Base-by-base conservation (phyloP, 345 rosid genomes). In the Cochlearia excelsa region DNA sequence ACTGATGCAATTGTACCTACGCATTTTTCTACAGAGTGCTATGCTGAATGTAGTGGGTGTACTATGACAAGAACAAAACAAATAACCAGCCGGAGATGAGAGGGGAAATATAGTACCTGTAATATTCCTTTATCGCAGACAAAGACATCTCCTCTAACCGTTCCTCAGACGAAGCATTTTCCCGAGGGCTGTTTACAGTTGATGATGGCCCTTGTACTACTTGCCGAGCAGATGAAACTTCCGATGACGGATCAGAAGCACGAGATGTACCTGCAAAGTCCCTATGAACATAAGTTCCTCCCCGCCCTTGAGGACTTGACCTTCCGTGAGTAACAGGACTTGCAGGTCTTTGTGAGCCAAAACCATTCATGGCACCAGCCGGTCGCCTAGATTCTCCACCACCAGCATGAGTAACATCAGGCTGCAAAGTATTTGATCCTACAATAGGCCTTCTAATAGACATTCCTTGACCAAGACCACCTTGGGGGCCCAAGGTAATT, bases 401-500 rank as follows among this genome's bases (percentile, higher is more conserved):
- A 33, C 72, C 54, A 45, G 64, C 54, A 9, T 78, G 66, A 65
- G 88, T 65, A 58, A 63, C 54, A 74, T 86, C 95, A 62, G 79
- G 66, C 28, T 74, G 26, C 54, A 70, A 52, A 69, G 74, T 11
- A 51, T 71, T 65, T 7, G 79, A 46, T 67, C 57, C 69, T 53
- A 68, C 67, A 35, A 81, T 68, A 9, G 80, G 68, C 67, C 86
- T 92, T 76, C 90, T 85, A 55, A 57, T 73, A 44, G 97, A 85
- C 90, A 93, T 84, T 61, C 96, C 95, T 70, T 86, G 81, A 30
- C 86, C 96, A 68, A 94, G 99, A 50, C 96, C 97, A 59, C 99
- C 99, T 74, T 94, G 99, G 40, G 99, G 99, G 2, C 92, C 97
- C 77, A 87, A 75, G 43, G 87, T 94, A 43, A 90, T 85, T 31